Evolutionary conservation across 768 basidiomycete genomes (phyloP), one percentile per base, ranked within the genome.

Genomic region (Fomitopsis pulvina): DNA sequence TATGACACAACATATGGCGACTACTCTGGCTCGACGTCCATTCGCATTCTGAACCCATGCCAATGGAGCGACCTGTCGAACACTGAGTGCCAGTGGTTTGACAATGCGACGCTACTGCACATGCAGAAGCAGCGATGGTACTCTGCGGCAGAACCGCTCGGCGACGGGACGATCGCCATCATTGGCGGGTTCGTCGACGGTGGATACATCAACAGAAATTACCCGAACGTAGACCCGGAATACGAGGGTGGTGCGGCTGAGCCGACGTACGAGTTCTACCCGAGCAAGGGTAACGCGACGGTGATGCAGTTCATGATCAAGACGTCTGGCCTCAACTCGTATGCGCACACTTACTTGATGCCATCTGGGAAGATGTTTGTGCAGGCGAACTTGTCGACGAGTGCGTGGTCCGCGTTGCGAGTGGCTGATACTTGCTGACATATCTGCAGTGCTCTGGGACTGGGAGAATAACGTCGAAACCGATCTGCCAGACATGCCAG

Each of bases 21-120:
- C 64, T 89, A 80, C 52, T 90, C 92, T 59, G 92, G 94, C 44
- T 75, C 79, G 16, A 79, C 76, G 46, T 73, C 86, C 37, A 90
- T 95, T 61, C 87, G 92, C 52, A 70, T 93, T 58, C 73, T 97
- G 52, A 81, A 85, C 57, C 85, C 91, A 3, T 95, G 92, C 16
- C 69, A 56, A 37, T 34, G 40, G 37, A 58, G 55, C 63, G 65
- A 81, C 57, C 73, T 81, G 56, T 44, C 41, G 22, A 52, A 69
- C 12, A 2, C 74, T 1, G 53, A 74, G 1, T 90, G 87, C 57
- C 72, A 79, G 55, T 88, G 87, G 85, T 87, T 78, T 60, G 87
- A 90, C 59, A 73, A 88, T 37, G 68, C 79, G 1, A 68, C 73
- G 0, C 55, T 76, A 10, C 76, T 89, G 21, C 65, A 79, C 6